phyloP scores from a whole-genome alignment of 2,329 filamentous ascomycete species.

The Pezicula neosporulosa region DNA sequence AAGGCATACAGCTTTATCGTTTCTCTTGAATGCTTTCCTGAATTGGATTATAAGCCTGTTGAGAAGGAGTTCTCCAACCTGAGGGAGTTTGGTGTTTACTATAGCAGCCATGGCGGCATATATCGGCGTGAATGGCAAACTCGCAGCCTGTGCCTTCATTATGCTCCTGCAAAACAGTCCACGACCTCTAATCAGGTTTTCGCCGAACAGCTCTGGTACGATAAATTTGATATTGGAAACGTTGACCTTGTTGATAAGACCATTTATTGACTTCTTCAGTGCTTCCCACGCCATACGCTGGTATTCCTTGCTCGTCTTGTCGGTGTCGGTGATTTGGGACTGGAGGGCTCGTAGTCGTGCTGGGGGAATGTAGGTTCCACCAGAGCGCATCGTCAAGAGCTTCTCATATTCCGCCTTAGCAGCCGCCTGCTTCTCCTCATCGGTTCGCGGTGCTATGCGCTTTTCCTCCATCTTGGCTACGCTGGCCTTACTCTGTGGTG shows the following conservation, averaged over 20 bases:
- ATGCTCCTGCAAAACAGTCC: slow-evolving; percentile 94
- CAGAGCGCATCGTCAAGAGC: slow-evolving; percentile 86
- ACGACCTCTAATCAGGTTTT: slow-evolving; percentile 88
- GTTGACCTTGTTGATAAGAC: slow-evolving; percentile 98
- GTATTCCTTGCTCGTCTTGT: slow-evolving; percentile 94
- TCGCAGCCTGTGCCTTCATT: slow-evolving; percentile 97
- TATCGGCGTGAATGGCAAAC: slow-evolving; percentile 92
- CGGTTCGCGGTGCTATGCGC: slow-evolving; percentile 39
- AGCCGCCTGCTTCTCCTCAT: slow-evolving; percentile 81
- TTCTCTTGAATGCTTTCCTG: slow-evolving; percentile 90
- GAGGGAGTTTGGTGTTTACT: slow-evolving; percentile 94
- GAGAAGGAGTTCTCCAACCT: slow-evolving; percentile 87
- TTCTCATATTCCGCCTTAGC: slow-evolving; percentile 94
- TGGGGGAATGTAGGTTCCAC: slow-evolving; percentile 94
- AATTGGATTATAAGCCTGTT: slow-evolving; percentile 87
- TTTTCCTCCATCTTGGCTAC: slow-evolving; percentile 8
- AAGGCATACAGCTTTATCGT: slow-evolving; percentile 94
- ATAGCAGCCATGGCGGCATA: slow-evolving; percentile 95
- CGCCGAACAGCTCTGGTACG: slow-evolving; percentile 90
- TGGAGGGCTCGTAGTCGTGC: slow-evolving; percentile 87
- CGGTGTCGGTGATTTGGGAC: slow-evolving; percentile 95
- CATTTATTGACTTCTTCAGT: slow-evolving; percentile 97
- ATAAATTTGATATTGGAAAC: slow-evolving; percentile 97
- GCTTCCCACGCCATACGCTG: slow-evolving; percentile 99
- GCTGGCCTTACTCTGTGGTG: slow-evolving; percentile 6